Evolutionary conservation across 768 basidiomycete genomes (phyloP), one percentile per base, ranked within the genome.

Genomic region (Exidia glandulosa): DNA sequence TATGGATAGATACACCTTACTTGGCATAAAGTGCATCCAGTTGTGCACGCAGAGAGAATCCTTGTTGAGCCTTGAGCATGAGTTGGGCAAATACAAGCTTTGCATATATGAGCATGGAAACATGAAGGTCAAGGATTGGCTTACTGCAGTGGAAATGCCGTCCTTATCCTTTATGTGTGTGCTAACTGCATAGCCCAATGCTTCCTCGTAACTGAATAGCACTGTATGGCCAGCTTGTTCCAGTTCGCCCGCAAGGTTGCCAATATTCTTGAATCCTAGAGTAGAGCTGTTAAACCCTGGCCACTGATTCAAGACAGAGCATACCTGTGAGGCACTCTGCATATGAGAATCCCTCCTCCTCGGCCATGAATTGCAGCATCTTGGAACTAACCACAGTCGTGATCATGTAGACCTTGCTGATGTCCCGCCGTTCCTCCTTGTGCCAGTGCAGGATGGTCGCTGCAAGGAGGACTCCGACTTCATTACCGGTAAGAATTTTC

Each of bases 201-300:
- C 92, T 72, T 94, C 92, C 67, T 94, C 92, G 66, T 94, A 94
- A 10, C 86, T 90, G 66, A 94, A 93, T 0, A 80, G 82, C 10
- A 87, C 85, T 45, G 85, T 80, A 66, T 80, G 89, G 2, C 90
- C 91, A 37, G 83, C 72, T 47, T 73, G 68, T 14, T 79, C 84
- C 16, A 93, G 78, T 56, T 76, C 73, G 34, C 90, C 72, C 2
- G 86, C 88, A 9, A 84, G 85, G 67, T 94, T 94, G 7, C 92
- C 92, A 56, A 94, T 91, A 67, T 81, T 92, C 72, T 94, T 94
- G 73, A 94, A 94, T 2, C 92, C 91, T 85, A n/a, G n/a, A 56
- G 37, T 32, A 34, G 60, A 67, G 57, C 65, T 66, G 16, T 32
- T 57, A 45, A 60, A 62, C 12, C 36, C 37, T 45, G 52, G 56